These are phyloP conservation scores for Solanum habrochaites DNA, from an alignment of 257 asterid species.

Conservation along the genomic window DNA sequence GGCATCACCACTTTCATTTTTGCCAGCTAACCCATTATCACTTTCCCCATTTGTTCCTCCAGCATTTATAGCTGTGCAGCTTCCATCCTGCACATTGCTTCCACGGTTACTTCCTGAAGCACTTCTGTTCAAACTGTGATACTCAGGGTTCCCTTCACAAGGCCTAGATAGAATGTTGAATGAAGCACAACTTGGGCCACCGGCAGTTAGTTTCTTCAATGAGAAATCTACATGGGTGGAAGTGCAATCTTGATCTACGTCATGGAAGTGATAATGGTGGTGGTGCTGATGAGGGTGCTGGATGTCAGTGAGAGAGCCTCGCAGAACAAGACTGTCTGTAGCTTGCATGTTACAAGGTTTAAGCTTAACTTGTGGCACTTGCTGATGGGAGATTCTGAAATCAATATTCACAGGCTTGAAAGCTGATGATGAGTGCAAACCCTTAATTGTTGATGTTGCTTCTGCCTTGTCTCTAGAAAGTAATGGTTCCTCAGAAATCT, in stretches of 20 bases:
- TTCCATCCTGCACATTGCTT: constrained; percentile 51
- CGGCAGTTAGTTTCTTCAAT: constrained; percentile 33
- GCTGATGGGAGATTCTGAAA: constrained; percentile 31
- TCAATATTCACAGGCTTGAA: constrained; percentile 36
- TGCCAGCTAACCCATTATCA: constrained; percentile 42
- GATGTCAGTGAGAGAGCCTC: constrained; percentile 1
- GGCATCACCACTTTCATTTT: constrained; percentile 50
- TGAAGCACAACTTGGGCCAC: constrained; percentile 35
- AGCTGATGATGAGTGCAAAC: constrained; percentile 32
- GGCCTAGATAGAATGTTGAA: constrained; percentile 33
- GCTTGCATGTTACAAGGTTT: constrained; percentile 25
- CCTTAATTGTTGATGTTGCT: constrained; percentile 37
- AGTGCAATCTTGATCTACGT: constrained; percentile 20
- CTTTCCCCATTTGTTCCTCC: constrained; percentile 55
- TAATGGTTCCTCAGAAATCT: constrained; percentile 13
- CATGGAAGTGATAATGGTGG: constrained; percentile 17
- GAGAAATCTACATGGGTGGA: constrained; percentile 27
- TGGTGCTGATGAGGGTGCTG: constrained; percentile 29
- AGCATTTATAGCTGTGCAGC: constrained; percentile 36
- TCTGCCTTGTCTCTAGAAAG: constrained; percentile 26
- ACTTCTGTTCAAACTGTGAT: constrained; percentile 48
- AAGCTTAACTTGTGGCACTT: constrained; percentile 26
- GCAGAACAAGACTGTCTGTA: constrained; percentile 12
- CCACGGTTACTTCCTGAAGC: constrained; percentile 63
- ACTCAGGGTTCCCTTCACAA: constrained; percentile 20